Percentiles rank a stretch among this genome's conserved stretches.
Conservation (phyloP, 2,329 filamentous ascomycete species). For the Aureobasidium lini region DNA sequence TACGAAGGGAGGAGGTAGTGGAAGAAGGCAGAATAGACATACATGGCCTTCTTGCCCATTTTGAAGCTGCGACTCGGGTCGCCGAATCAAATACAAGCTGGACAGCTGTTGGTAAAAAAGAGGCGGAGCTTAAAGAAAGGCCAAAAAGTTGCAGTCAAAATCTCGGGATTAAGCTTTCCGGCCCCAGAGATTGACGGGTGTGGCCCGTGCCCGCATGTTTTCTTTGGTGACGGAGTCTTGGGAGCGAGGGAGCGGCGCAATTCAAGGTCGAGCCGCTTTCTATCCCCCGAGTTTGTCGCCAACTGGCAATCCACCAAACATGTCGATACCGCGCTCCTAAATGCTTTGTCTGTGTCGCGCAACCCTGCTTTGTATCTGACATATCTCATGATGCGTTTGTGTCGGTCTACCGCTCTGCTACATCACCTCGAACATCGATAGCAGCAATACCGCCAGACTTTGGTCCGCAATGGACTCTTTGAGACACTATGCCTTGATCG, state of each 20-base stretch:
- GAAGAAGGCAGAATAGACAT: neutral
- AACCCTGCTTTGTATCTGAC: neutral
- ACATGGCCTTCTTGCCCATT: slow-evolving; percentile 53
- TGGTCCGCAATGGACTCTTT: neutral
- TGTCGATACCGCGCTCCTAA: neutral
- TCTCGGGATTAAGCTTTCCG: neutral
- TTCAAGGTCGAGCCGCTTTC: neutral
- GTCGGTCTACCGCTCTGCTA: neutral
- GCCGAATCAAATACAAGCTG: neutral
- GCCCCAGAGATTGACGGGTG: neutral
- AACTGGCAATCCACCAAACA: neutral
- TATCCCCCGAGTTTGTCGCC: neutral
- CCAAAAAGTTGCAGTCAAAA: neutral
- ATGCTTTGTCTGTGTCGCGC: neutral
- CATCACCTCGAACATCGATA: neutral
- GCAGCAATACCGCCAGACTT: neutral
- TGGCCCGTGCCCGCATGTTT: neutral
- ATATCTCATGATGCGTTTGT: neutral
- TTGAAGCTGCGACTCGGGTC: slow-evolving; percentile 10
- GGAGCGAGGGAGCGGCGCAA: neutral
- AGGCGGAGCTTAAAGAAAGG: neutral
- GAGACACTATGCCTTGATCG: slow-evolving; percentile 17
- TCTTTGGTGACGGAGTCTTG: neutral
- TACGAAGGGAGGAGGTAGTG: neutral
- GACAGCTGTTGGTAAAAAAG: neutral